Percentiles rank a stretch among this genome's conserved stretches.
phyloP scores from a whole-genome alignment of 2,329 filamentous ascomycete genomes.

The Aspergillus intermedius region DNA sequence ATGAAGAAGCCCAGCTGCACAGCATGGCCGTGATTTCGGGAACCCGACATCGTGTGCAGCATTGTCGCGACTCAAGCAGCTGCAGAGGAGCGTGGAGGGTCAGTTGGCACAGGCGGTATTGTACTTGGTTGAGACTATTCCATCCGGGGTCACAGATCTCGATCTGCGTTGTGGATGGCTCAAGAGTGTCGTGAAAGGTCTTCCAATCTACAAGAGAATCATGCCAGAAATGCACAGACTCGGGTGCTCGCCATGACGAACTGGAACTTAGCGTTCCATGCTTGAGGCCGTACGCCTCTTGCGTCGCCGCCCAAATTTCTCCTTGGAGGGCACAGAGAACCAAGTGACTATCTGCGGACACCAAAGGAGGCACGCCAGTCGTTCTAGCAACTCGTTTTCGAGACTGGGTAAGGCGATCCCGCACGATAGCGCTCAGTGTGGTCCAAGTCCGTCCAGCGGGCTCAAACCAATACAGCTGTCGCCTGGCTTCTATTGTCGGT shows the following conservation, averaged over 20 bases:
- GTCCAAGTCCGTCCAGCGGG: neutral
- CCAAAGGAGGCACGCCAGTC: neutral
- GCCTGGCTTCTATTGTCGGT: neutral
- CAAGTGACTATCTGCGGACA: neutral
- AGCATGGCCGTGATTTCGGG: neutral
- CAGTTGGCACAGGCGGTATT: neutral
- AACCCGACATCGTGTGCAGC: constrained; percentile 16
- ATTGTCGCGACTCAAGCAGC: neutral
- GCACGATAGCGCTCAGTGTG: neutral
- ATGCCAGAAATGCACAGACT: neutral
- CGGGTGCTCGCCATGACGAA: neutral
- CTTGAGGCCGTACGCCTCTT: neutral
- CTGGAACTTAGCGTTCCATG: neutral
- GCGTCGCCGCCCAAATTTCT: neutral
- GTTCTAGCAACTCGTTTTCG: neutral
- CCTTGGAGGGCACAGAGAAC: neutral
- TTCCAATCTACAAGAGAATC: neutral
- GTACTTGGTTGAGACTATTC: neutral
- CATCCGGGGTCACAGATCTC: neutral
- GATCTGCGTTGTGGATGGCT: neutral
- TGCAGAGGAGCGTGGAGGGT: neutral
- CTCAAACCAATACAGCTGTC: neutral
- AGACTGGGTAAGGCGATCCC: neutral
- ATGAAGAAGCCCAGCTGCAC: neutral
- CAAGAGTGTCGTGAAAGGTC: neutral